Base-by-base conservation (phyloP, 805 yeast genomes). In the Millerozyma miso region DNA sequence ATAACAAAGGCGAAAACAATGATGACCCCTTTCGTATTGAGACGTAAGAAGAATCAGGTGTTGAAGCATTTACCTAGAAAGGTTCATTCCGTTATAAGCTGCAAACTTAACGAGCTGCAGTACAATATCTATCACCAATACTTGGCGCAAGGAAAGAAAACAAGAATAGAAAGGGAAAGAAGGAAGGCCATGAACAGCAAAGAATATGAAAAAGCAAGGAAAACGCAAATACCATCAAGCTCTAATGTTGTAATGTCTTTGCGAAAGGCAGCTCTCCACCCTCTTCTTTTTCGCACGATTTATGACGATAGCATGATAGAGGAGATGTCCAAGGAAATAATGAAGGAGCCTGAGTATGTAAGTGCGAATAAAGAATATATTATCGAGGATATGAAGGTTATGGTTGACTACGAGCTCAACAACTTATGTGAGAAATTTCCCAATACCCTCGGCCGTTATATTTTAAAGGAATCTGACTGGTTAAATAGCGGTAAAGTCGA, bases 21-120 rank as follows among this genome's bases (percentile, higher is more conserved):
- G 97, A 91, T 93, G 98, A 85, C 95, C 2, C 99, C 99, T 3
- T 93, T 93, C 67, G 91, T 93, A 6, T 69, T 93, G 55, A 77
- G 99, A 63, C 81, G 99, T 60, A 84, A 83, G 59, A 93, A 93
- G 67, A 86, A 79, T 43, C 97, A 91, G 63, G 99, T 93, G 5
- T 74, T 93, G 62, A 80, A 86, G 58, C 91, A 93, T 59, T 70
- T 93, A 45, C 99, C 99, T 1, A 73, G 76, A 23, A 93, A 93
- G 58, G 65, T 70, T 42, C 88, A 83, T 45, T 67, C 65, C 36
- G 75, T 85, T 31, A 79, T 77, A 40, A 73, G 72, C 49, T 89
- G 97, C 62, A 81, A 77, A 1, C 66, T 89, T 73, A 67, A 75
- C 3, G 65, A 64, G 4, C 62, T 60, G 15, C 95, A 86, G 59